A percentile compares a stretch with the other conserved stretches of the same genome.
phyloP scores from a whole-genome alignment of 2,329 filamentous ascomycete genomes.

The Aspergillus hortae region DNA sequence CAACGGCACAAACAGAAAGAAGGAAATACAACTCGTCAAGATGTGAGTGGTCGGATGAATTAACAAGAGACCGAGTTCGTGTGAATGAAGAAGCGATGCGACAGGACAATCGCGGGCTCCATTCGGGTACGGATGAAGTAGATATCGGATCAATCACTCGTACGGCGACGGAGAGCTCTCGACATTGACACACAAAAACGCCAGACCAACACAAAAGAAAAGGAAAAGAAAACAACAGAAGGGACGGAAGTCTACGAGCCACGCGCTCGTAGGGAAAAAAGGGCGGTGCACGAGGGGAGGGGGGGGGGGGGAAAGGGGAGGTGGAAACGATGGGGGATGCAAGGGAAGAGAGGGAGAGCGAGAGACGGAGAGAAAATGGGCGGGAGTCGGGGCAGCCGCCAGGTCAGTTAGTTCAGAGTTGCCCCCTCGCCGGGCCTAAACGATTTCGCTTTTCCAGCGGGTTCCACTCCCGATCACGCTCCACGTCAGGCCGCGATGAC shows the following conservation, averaged over 20 bases:
- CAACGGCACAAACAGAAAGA: conserved; percentile 11
- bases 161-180: no score
- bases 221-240: conserved; percentile 14
- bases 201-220: conserved; percentile 27
- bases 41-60: conserved; percentile 20
- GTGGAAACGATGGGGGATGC: conserved; percentile 13
- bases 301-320: conserved; percentile 10
- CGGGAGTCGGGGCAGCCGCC: conserved; percentile 10
- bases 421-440: neutral
- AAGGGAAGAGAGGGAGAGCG: conserved; percentile 10
- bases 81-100: conserved; percentile 17
- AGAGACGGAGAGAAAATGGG: conserved; percentile 7
- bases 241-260: conserved; percentile 18
- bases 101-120: conserved; percentile 12
- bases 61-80: conserved; percentile 18
- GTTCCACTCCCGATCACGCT: neutral
- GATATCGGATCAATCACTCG: neutral
- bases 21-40: conserved; percentile 19
- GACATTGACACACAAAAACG: conserved; percentile 23
- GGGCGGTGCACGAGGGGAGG: conserved; percentile 8
- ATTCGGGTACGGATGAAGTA: conserved; percentile 6
- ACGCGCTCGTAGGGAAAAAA: conserved; percentile 16
- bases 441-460: neutral
- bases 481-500: neutral
- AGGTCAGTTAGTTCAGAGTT: neutral